A percentile compares a stretch with the other conserved stretches of the same genome.
phyloP scores from a whole-genome alignment of 495 filamentous ascomycete species.

The Aspergillus conjunctus region DNA sequence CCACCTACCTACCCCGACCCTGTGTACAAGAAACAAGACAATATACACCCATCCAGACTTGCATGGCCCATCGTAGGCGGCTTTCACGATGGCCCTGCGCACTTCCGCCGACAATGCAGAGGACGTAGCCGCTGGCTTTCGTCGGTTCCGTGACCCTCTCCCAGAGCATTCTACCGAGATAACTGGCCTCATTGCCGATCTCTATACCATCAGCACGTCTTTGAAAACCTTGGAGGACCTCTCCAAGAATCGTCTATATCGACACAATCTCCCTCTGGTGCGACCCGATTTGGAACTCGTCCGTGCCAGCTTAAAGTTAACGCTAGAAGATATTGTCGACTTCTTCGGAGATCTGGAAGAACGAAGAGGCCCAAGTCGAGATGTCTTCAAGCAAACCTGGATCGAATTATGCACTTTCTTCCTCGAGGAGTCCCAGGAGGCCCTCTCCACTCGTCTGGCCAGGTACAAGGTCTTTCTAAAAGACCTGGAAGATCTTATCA shows the following conservation, averaged over 20 bases:
- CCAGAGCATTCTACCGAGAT: slow-evolving; percentile 57
- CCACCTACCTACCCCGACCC: background rate
- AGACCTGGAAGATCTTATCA: slow-evolving; percentile 49
- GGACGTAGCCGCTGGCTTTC: slow-evolving; percentile 56
- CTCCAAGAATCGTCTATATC: slow-evolving; percentile 35
- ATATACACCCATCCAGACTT: slow-evolving; percentile 16
- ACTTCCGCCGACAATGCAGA: slow-evolving; percentile 53
- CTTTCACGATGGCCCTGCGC: slow-evolving; percentile 47
- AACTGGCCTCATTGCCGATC: slow-evolving; percentile 54
- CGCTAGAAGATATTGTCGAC: slow-evolving; percentile 53
- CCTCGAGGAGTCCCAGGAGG: slow-evolving; percentile 50
- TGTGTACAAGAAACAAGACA: slow-evolving; percentile 4
- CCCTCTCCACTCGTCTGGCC: slow-evolving; percentile 53
- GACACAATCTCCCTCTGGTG: slow-evolving; percentile 38
- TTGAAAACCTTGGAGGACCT: slow-evolving; percentile 50
- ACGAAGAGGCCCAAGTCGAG: slow-evolving; percentile 36
- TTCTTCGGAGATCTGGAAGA: slow-evolving; percentile 52
- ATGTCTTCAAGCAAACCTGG: slow-evolving; percentile 56
- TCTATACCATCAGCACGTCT: slow-evolving; percentile 55
- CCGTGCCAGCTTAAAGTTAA: slow-evolving; percentile 52
- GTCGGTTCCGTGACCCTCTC: slow-evolving; percentile 52
- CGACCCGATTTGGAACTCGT: slow-evolving; percentile 48
- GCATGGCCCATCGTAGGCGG: slow-evolving; percentile 23
- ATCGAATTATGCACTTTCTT: slow-evolving; percentile 51
- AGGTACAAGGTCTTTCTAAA: slow-evolving; percentile 55